A percentile compares a stretch with the other conserved stretches of the same genome.
Evolutionary conservation across 2,329 filamentous ascomycete genomes (phyloP).

Genomic region (Sporothrix inflata): DNA sequence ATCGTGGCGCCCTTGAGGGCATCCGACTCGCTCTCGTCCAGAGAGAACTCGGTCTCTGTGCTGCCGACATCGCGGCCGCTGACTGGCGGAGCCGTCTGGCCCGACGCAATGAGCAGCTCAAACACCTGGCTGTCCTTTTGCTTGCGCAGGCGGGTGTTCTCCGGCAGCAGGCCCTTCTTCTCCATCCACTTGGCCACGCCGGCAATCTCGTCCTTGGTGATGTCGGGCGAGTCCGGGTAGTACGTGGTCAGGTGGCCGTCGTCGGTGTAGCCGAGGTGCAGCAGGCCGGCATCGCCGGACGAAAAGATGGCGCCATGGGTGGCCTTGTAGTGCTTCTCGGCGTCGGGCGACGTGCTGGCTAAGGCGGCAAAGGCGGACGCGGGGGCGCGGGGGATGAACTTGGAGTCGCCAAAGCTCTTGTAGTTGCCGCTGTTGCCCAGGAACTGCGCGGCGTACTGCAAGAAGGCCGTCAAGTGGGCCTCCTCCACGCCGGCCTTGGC

Average conservation of each 20-base stretch:
- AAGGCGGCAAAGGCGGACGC: slow-evolving; percentile 67
- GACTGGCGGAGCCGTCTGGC: slow-evolving; percentile 59
- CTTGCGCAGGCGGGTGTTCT: slow-evolving; percentile 78
- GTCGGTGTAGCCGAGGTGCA: slow-evolving; percentile 77
- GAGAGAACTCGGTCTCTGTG: slow-evolving; percentile 62
- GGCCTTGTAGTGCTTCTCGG: slow-evolving; percentile 66
- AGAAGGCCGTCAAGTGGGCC: slow-evolving; percentile 67
- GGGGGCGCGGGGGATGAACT: slow-evolving; percentile 75
- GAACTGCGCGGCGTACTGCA: slow-evolving; percentile 79
- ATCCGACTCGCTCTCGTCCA: slow-evolving; percentile 63
- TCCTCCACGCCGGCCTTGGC: slow-evolving; percentile 66
- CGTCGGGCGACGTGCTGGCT: slow-evolving; percentile 62
- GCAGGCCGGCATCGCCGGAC: slow-evolving; percentile 62
- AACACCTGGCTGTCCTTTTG: slow-evolving; percentile 57
- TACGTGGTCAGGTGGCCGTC: slow-evolving; percentile 80
- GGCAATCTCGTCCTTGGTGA: slow-evolving; percentile 75
- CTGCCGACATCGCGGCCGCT: slow-evolving; percentile 68
- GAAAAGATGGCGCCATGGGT: slow-evolving; percentile 75
- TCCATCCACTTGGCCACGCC: slow-evolving; percentile 74
- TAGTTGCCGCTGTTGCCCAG: slow-evolving; percentile 83
- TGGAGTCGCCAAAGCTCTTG: slow-evolving; percentile 84
- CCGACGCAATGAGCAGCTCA: slow-evolving; percentile 76
- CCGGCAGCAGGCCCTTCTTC: slow-evolving; percentile 67
- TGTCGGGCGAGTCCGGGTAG: slow-evolving; percentile 74
- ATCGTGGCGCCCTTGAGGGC: slow-evolving; percentile 68